Evolutionary conservation across 2,329 filamentous ascomycete species (phyloP).

Genomic region (Exophiala mesophila): DNA sequence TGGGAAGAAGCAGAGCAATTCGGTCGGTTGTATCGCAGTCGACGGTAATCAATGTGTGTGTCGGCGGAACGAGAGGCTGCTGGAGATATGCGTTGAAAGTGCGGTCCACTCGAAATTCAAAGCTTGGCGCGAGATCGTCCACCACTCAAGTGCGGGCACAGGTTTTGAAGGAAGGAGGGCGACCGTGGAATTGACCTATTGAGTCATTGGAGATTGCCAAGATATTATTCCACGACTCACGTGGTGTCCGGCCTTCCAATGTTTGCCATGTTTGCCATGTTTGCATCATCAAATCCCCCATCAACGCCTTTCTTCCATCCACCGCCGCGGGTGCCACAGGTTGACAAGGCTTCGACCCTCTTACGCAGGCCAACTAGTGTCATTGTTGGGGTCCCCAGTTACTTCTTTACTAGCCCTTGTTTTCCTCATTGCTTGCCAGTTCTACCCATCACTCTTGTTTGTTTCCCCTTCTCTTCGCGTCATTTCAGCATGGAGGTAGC

Average conservation of each 20-base stretch:
- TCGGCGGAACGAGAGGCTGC: constrained; percentile 1
- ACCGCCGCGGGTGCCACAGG: not conserved
- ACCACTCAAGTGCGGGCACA: not conserved
- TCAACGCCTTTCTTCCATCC: not conserved
- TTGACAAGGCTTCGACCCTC: constrained; percentile 3
- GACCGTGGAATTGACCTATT: not conserved
- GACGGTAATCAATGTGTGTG: not conserved
- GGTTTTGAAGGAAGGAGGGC: not conserved
- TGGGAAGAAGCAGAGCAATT: constrained; percentile 3
- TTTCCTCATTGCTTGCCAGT: not conserved
- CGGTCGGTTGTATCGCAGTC: constrained; percentile 2
- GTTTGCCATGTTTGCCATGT: constrained; percentile 5
- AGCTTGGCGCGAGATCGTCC: not conserved
- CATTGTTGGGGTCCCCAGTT: too few relatives aligned
- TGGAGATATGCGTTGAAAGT: not conserved
- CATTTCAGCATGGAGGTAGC: constrained; percentile 65
- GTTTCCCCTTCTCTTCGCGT: not conserved
- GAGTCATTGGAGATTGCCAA: not conserved
- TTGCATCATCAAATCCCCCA: not conserved
- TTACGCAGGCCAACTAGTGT: constrained; percentile 1
- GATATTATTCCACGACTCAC: not conserved
- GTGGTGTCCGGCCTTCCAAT: not conserved
- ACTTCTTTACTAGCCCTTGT: too few relatives aligned
- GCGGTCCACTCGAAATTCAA: not conserved
- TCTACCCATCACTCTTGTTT: not conserved